Base-by-base conservation (phyloP, 352 stramenopile species). In the Phytophthora ohioensis region DNA sequence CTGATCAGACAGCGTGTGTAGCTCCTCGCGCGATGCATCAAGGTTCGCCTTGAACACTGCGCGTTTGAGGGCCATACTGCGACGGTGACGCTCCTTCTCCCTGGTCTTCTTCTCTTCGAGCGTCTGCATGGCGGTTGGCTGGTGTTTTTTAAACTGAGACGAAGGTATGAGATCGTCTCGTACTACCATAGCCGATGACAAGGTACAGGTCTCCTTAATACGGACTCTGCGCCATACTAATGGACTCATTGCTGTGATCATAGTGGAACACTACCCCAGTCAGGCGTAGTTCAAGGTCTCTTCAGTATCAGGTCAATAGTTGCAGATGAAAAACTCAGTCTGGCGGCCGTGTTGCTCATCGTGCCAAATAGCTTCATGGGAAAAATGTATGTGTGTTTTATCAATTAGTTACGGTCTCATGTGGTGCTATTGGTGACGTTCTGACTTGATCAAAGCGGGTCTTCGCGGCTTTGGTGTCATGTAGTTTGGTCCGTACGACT, bases 401-500 rank as follows among this genome's bases (percentile, higher is more conserved):
- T 27, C 21, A 27, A 27, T 39, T 17, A n/a, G 30, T 13, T 12
- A 55, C 30, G n/a, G 34, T 31, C 12, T 57, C 51, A 35, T 17
- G 51, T 57, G 10, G 49, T 32, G 8, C 1, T 21, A 3, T 32
- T 43, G 3, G 48, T 55, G 5, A 3, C 21, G n/a, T 38, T 57
- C 21, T n/a, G 34, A 43, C 12, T 27, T 55, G 13, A 21, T 30
- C 9, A 55, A 27, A 35, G 47, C 47, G 4, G 47, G 27, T 54
- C 30, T 62, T 51, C 55, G 55, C 3, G 55, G 41, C 55, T 30
- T 62, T 42, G 76, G 76, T 0, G 56, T 68, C 73, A 81, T 80
- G 47, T 78, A 81, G 38, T 67, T 51, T 27, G 64, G 36, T 39
- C 76, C 76, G 43, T 84, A 84, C 32, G 76, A 69, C 5, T 60